Base-by-base conservation (phyloP, 345 rosid species). In the Syzygium oleosum region DNA sequence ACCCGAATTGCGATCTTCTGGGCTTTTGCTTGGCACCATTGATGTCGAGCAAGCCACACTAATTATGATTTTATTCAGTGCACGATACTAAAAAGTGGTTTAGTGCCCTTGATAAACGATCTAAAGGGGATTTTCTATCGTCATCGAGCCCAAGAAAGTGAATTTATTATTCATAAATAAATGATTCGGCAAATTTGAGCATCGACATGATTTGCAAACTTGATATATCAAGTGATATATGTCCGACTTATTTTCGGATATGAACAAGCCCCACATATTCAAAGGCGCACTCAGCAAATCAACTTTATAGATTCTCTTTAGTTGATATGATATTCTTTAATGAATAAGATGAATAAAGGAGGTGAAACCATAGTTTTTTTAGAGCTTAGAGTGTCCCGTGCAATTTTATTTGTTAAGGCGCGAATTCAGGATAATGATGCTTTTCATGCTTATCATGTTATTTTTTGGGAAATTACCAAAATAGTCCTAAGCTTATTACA, bases 161-260 rank as follows among this genome's bases (percentile, higher is more conserved):
- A n/a, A 61, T 12, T 5, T 12, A 27, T n/a, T n/a, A 12, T 27
- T n/a, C 0, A 5, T 61, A 4, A 16, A 61, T 12, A n/a, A n/a
- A 61, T 29, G 17, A n/a, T n/a, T 61, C 8, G 2, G 34, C 19
- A 61, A 61, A n/a, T 27, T 61, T 61, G 34, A n/a, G 31, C 12
- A 13, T 5, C 3, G 17, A 13, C 4, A 61, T 61, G 6, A 29
- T 5, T 61, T 27, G 16, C 34, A 13, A 58, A 58, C 4, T 58
- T 58, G 63, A 58, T 9, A 56, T 56, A 56, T 56, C 13, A 6
- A 25, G 7, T 59, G 31, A 27, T 61, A n/a, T 12, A 1, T 27
- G 43, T 41, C 6, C 9, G 34, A 61, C 34, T 61, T 61, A 61
- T n/a, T 61, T 27, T 16, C 6, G 7, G 17, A 61, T 61, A 17